Evolutionary conservation across 164 flowering plant species (phyloP), one percentile per base, ranked within the genome.

Genomic region (Dillenia suffruticosa): DNA sequence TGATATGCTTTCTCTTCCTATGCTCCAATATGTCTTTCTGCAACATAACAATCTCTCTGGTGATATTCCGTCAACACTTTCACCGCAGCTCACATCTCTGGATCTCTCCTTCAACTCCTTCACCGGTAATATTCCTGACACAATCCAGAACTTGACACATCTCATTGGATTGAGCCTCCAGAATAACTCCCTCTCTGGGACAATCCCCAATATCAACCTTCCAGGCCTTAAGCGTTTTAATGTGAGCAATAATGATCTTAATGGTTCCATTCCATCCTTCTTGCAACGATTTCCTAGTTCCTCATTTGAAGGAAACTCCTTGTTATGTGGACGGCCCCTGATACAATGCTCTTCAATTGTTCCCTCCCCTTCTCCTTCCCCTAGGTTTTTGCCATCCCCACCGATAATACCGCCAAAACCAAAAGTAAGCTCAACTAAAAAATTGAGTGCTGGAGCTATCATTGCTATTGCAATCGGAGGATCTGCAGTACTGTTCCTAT

Each of bases 1-100:
- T 24, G 98, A 91, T 63, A 52, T 94, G 16, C 40, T 81, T 58
- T 72, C 91, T 51, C 87, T 91, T 55, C 84, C 93, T 65, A 83
- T 86, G 24, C 92, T 94, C 62, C 82, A 63, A 9, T 51, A 69
- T 59, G 67, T 89, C 44, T 83, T 65, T 71, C 88, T 94, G 55
- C 96, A 94, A 65, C 76, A 76, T 49, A 94, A 94, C 72, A 80
- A 80, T 69, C 77, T 94, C 44, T 86, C 97, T 12, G 97, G 98
- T 32, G 62, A 67, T 16, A 64, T 94, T 62, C 97, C 96, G 16
- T 47, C 77, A 15, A 64, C 74, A 26, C 61, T 89, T 12, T 81
- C 96, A 15, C 53, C 71, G 1, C 71, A 70, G 46, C 83, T 91
- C 26, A 72, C 45, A 55, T 56, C 85, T n/a, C 46, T 94, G 17